Evolutionary conservation across 2,329 filamentous ascomycete genomes (phyloP), one percentile per base, ranked within the genome.

Genomic region (Diaporthe nobilis): DNA sequence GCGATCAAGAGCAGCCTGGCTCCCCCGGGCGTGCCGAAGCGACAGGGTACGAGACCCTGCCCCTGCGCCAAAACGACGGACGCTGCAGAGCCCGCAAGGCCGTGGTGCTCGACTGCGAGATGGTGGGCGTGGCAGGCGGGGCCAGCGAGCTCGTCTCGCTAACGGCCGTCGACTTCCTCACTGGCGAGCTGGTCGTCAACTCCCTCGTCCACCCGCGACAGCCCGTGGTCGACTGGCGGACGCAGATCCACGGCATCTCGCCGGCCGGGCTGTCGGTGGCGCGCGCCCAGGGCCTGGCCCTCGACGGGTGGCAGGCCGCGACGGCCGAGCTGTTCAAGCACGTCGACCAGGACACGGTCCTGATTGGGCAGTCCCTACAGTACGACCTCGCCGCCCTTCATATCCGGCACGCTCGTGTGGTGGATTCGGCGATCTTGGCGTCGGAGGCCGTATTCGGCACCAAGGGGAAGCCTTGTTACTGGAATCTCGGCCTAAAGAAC

Each of bases 141-240:
- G 20, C 13, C 4, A 72, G 53, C n/a, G 70, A 72, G 34, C 31
- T 72, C 2, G 37, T 72, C 12, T 72, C 53, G 0, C 6, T 72
- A 22, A 31, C 37, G 8, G 70, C 55, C 34, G 25, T 72, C 70
- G 70, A 72, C 53, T 72, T 72, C 53, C 34, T 72, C 55, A 72
- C 70, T 1, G 70, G 70, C 70, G 70, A 72, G 37, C 15, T 47
- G 22, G 9, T 72, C 8, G 7, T 58, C 15, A 12, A 72, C 37
- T 55, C 70, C 2, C 51, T 72, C 25, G 70, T 72, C 53, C 49
- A 60, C 53, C 70, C 70, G 37, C 37, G 31, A n/a, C 39, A 9
- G 70, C 51, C 70, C 37, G 28, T 72, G 10, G 3, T 44, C 15
- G 53, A 72, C 31, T 72, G 70, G 70, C 37, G 70, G 34, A 72